These are phyloP conservation scores for Amyloporia xantha DNA, from an alignment of 768 basidiomycete genomes.

Conservation along the genomic window DNA sequence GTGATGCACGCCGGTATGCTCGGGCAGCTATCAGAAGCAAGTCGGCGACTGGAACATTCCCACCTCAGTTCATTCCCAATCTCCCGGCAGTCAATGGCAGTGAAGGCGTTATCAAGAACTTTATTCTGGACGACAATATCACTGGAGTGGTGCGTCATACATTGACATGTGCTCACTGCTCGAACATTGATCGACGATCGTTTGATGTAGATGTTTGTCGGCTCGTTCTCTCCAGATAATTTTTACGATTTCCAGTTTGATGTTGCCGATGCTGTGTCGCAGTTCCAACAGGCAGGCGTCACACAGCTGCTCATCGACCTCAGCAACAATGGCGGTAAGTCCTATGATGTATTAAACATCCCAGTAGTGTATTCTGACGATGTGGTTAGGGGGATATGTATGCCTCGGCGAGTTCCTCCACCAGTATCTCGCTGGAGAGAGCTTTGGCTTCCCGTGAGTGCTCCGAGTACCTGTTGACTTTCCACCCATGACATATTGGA, in stretches of 20 bases:
- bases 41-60: constrained; percentile 36
- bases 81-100: constrained; percentile 40
- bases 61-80: constrained; percentile 41
- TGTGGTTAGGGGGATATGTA: constrained; percentile 45
- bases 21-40: constrained; percentile 35
- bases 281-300: constrained; percentile 43
- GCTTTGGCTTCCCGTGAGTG: constrained; percentile 45
- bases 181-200: too few relatives aligned
- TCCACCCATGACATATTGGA: too few relatives aligned
- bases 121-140: constrained; percentile 45
- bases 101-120: constrained; percentile 48
- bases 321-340: constrained; percentile 56
- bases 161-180: too few relatives aligned
- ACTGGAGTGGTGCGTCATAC: constrained; percentile 59
- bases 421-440: constrained; percentile 44
- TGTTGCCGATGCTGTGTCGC: constrained; percentile 35
- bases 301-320: constrained; percentile 49
- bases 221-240: constrained; percentile 44
- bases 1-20: constrained; percentile 22
- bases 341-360: background rate
- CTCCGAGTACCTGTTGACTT: too few relatives aligned
- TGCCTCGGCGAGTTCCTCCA: constrained; percentile 59
- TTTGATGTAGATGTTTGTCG: constrained; percentile 47
- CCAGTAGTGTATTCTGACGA: background rate
- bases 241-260: constrained; percentile 48